Conservation (phyloP, 164 flowering plant genomes). For the Stephania yunnanensis region DNA sequence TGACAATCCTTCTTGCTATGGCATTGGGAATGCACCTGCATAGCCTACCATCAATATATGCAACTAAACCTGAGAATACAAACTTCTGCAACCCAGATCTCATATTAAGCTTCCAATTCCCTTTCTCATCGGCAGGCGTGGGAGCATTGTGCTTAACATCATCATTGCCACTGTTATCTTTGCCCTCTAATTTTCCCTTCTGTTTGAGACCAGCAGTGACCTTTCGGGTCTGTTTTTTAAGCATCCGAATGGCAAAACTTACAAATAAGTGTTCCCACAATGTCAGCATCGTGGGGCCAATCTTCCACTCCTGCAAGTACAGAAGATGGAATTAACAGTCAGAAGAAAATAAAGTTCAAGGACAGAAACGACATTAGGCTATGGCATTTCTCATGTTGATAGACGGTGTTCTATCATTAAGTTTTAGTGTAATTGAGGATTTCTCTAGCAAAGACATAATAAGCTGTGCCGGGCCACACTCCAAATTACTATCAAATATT, state of each 20-base stretch:
- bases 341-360: not conserved
- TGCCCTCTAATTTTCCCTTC: slow-evolving; percentile 11
- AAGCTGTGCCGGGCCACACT: not conserved
- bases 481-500: not conserved
- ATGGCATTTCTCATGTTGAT: not conserved
- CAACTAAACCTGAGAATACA: slow-evolving; percentile 64
- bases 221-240: slow-evolving; percentile 54
- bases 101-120: slow-evolving; percentile 23
- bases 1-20: slow-evolving; percentile 74
- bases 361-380: not conserved
- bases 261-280: slow-evolving; percentile 86
- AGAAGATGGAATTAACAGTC: not conserved
- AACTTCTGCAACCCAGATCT: slow-evolving; percentile 58
- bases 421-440: not conserved
- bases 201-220: slow-evolving; percentile 26
- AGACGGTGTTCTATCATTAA: not conserved
- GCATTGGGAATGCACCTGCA: slow-evolving; percentile 77
- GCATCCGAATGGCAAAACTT: slow-evolving; percentile 60
- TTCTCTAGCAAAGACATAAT: not conserved
- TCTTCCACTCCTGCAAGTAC: slow-evolving; percentile 66
- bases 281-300: slow-evolving; percentile 80
- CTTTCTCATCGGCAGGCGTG: slow-evolving; percentile 6
- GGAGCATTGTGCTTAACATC: slow-evolving; percentile 13
- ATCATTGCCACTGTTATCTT: slow-evolving; percentile 14
- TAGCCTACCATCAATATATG: slow-evolving; percentile 88